Evolutionary conservation across 2,329 filamentous ascomycete genomes (phyloP).

Genomic region (Cladosporium oxysporum): DNA sequence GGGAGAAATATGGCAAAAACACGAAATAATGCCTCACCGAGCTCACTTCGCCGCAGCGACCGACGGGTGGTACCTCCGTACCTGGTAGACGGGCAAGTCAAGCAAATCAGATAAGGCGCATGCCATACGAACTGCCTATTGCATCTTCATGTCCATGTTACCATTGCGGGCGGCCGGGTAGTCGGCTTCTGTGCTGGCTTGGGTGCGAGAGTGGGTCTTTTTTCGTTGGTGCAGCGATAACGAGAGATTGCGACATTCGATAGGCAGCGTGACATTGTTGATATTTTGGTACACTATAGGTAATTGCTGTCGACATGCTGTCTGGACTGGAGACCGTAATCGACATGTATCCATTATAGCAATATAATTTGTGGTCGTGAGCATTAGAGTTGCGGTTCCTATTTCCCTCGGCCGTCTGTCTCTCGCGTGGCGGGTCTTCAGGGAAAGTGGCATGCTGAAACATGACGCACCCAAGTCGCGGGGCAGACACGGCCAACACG

Average conservation of each 20-base stretch:
- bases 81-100: constrained; percentile 12
- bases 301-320: background rate
- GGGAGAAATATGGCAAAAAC: background rate
- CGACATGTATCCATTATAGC: background rate
- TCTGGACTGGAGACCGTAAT: background rate
- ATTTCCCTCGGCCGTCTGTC: background rate
- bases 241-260: background rate
- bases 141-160: background rate
- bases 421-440: background rate
- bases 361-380: background rate
- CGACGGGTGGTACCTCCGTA: background rate
- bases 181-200: constrained; percentile 12
- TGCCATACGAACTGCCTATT: background rate
- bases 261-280: background rate
- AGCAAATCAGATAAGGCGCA: constrained; percentile 8
- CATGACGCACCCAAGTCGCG: constrained; percentile 1
- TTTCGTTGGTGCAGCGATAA: background rate
- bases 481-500: background rate
- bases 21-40: background rate
- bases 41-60: constrained; percentile 4
- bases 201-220: background rate
- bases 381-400: background rate
- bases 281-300: background rate
- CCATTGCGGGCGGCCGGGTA: constrained; percentile 12
- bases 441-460: background rate